Base-by-base conservation (phyloP, 73 alveolate genomes). In the Tetrahymena malaccensis region DNA sequence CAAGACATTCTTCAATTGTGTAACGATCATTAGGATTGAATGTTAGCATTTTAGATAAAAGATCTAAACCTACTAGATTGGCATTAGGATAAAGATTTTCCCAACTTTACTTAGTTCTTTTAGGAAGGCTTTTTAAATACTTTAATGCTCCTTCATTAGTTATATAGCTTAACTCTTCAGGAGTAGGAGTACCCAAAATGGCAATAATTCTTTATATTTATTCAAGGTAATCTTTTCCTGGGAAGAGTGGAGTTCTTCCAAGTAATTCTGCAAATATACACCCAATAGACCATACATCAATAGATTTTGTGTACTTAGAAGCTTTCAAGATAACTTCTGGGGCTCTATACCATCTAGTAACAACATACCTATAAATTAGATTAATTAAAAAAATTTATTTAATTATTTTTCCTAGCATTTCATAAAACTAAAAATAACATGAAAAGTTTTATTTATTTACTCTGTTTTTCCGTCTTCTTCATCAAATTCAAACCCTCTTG, bases 301-400 rank as follows among this genome's bases (percentile, higher is more conserved):
- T 97, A 1, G 98, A 98, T 94, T 97, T 97, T 3, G 98, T 96
- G 85, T 98, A 98, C 94, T 97, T 98, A 40, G 97, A 97, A 21
- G 99, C 98, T 83, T 98, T 94, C 38, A 99, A 96, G 94, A 98
- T 97, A 31, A 98, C 98, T 96, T 99, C 99, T 9, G 99, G 99
- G 12, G 99, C 99, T 37, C 99, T 83, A 95, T 99, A 99, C 98
- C 99, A 98, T 94, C 99, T 96, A 40, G 99, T 98, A 37, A 98
- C 99, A 70, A 98, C 99, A 94, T 98, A 98, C 96, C 97, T 95
- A 96, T n/a, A n/a, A n/a, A n/a, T n/a, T n/a, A 94, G 35, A 94
- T 94, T 50, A 21, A 50, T 50, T 50, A 5, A 50, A 19, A 50
- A 15, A 10, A 19, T 50, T 50, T 97, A 97, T 94, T 98, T 98